These are phyloP conservation scores for Piper longum DNA, from an alignment of 164 flowering plant genomes.

Conservation along the genomic window DNA sequence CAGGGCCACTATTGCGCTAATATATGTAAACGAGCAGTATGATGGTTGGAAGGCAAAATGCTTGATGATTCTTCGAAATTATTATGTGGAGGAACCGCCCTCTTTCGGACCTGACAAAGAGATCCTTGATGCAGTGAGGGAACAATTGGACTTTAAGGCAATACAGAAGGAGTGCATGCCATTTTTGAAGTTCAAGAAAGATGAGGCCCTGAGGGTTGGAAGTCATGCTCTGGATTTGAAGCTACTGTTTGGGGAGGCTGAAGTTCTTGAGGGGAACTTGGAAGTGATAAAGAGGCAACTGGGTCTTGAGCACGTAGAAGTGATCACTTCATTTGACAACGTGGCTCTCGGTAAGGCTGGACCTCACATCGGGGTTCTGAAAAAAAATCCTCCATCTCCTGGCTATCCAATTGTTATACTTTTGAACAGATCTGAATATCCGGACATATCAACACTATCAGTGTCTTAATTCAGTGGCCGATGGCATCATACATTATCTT, in stretches of 20 bases:
- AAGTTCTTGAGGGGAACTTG: constrained; percentile 56
- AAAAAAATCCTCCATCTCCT: too few relatives aligned
- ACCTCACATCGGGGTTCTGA: too few relatives aligned
- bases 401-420: too few relatives aligned
- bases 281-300: constrained; percentile 68
- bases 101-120: constrained; percentile 58
- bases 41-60: constrained; percentile 87
- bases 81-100: constrained; percentile 23
- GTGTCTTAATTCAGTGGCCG: too few relatives aligned
- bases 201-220: constrained; percentile 50
- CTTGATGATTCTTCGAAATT: constrained; percentile 46
- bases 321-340: too few relatives aligned
- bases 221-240: constrained; percentile 56
- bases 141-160: constrained; percentile 42
- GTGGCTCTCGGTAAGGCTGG: too few relatives aligned
- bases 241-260: constrained; percentile 59
- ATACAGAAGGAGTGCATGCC: constrained; percentile 75
- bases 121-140: constrained; percentile 39
- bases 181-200: constrained; percentile 73
- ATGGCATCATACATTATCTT: too few relatives aligned
- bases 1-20: constrained; percentile 34
- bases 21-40: constrained; percentile 66
- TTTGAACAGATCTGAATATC: too few relatives aligned
- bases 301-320: constrained; percentile 53
- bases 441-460: too few relatives aligned